Evolutionary conservation across 2,329 filamentous ascomycete species (phyloP), one percentile per base, ranked within the genome.

Genomic region (Saccharata proteae): DNA sequence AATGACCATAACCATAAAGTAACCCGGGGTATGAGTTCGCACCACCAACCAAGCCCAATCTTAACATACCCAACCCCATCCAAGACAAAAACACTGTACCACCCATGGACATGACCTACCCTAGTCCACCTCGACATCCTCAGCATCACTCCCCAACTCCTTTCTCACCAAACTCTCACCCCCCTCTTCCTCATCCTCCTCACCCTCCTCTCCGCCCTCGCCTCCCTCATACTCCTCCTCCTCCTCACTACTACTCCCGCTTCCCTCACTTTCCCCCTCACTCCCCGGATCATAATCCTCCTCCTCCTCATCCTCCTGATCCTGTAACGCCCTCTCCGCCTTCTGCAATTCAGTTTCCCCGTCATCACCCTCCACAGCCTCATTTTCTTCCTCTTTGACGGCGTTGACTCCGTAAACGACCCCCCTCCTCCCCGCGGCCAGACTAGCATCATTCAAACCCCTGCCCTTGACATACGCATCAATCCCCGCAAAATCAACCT

Each of bases 381-480:
- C 30, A 21, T 46, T 49, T 11, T 35, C 30, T 2, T 38, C 45
- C 7, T 48, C 46, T 6, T 40, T 42, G 2, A 43, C 41, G 6
- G 51, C 54, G 33, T 67, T 67, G 22, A 61, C 58, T 42, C 74
- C 74, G 30, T 71, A 62, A 38, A 62, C 67, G 57, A 74, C 75
- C 5, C 74, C 74, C 16, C 69, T 59, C 21, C 74, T 54, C 18
- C 64, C 61, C 16, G 69, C 71, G 1, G 74, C 74, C 52, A 78
- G 59, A 44, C 69, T 74, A 3, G 72, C 69, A 44, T 78, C 74
- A 33, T 77, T 71, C 18, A 78, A 53, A 5, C 63, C 60, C 43
- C 77, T 71, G 17, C 62, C 59, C 48, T 73, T 73, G 36, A 77
- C 61, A 39, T 77, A 78, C 4, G 59, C 58, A 39, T 77, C 72